Evolutionary conservation across 177 flowering plant genomes (phyloP).

Genomic region (Vitis hybrid): DNA sequence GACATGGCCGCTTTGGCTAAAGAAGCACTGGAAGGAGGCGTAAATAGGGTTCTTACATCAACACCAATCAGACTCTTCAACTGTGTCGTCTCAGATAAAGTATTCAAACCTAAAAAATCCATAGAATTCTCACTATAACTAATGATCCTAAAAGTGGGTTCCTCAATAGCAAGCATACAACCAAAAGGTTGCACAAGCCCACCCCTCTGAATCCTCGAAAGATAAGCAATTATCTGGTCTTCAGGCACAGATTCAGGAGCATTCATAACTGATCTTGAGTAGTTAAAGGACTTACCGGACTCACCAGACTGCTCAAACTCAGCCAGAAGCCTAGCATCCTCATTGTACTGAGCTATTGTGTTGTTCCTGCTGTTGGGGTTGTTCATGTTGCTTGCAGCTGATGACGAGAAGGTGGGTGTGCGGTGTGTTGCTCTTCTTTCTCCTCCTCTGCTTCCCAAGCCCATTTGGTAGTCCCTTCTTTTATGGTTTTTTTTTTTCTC

Average conservation of each 20-base stretch:
- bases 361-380: conserved; percentile 18
- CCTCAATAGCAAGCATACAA: conserved; percentile 63
- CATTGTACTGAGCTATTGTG: conserved; percentile 41
- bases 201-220: conserved; percentile 66
- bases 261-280: conserved; percentile 39
- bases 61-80: conserved; percentile 39
- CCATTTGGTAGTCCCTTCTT: conserved; percentile 8
- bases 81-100: conserved; percentile 7
- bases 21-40: conserved; percentile 42
- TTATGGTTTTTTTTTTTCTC: neutral
- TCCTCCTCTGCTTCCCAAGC: conserved; percentile 10
- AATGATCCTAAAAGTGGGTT: conserved; percentile 47
- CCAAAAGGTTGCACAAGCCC: conserved; percentile 67
- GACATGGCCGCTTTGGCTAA: conserved; percentile 45
- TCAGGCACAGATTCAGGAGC: conserved; percentile 37
- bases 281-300: conserved; percentile 61
- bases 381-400: conserved; percentile 34
- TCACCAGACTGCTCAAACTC: conserved; percentile 58
- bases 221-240: conserved; percentile 54
- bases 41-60: conserved; percentile 57
- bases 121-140: conserved; percentile 60
- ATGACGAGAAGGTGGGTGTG: conserved; percentile 13
- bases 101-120: conserved; percentile 39
- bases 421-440: conserved; percentile 6
- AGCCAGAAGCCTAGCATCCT: conserved; percentile 52